Conservation (phyloP, 257 asterid species). For the Jasminum sambac region DNA sequence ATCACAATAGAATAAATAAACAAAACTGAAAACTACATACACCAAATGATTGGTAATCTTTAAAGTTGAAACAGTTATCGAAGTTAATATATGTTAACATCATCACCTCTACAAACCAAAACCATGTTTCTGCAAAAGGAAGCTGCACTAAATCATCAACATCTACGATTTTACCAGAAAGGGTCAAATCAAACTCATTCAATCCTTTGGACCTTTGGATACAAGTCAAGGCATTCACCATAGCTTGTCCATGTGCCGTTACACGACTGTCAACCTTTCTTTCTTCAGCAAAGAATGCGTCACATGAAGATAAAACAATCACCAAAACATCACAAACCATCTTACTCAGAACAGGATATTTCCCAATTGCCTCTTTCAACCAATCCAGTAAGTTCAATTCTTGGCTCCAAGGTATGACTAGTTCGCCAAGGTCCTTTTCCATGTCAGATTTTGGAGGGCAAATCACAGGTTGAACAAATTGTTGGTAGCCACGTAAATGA, state of each 20-base stretch:
- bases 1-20: background rate
- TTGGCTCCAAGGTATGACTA: constrained; percentile 10
- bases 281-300: background rate
- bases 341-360: constrained; percentile 9
- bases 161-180: background rate
- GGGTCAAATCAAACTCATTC: background rate
- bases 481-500: constrained; percentile 2
- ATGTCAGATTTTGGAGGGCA: constrained; percentile 12
- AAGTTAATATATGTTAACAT: background rate
- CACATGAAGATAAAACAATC: constrained; percentile 7
- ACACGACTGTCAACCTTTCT: background rate
- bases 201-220: constrained; percentile 11
- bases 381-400: constrained; percentile 10
- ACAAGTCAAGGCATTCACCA: constrained; percentile 27
- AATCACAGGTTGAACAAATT: background rate
- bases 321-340: constrained; percentile 10
- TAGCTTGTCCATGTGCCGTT: background rate
- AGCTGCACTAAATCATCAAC: background rate
- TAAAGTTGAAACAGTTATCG: background rate
- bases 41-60: background rate
- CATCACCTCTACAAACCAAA: background rate
- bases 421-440: constrained; percentile 1
- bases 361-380: constrained; percentile 5
- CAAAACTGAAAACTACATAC: no score
- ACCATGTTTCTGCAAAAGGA: background rate